Conservation (phyloP, 2,329 filamentous ascomycete species). For the Stromatinia cepivora region DNA sequence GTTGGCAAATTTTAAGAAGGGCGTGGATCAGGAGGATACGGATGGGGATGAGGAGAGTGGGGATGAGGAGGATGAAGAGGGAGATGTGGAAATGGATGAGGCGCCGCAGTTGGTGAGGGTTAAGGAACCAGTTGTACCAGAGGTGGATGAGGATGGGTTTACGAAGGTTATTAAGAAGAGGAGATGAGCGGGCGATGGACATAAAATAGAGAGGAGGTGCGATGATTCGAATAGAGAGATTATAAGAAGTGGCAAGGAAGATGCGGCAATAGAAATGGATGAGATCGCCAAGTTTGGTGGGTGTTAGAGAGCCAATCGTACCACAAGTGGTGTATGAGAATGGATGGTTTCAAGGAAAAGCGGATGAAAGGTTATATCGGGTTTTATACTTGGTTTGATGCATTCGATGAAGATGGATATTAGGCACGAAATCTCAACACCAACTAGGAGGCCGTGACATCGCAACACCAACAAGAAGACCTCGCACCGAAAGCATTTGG, state of each 20-base stretch:
- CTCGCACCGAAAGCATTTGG: too few species aligned
- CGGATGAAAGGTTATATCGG: too few species aligned
- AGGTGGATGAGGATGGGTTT: conserved; percentile 81
- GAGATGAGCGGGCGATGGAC: conserved; percentile 35
- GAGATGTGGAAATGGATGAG: conserved; percentile 68
- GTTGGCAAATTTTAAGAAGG: conserved; percentile 48
- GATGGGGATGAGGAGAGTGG: conserved; percentile 58
- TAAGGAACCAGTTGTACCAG: conserved; percentile 63
- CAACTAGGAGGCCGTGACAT: too few species aligned
- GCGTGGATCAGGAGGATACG: conserved; percentile 58
- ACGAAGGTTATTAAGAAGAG: conserved; percentile 72
- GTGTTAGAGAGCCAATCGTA: not conserved
- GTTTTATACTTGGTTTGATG: too few species aligned
- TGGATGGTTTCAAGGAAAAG: not conserved
- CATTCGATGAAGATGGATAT: not conserved
- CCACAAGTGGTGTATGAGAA: not conserved
- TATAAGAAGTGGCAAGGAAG: too few species aligned
- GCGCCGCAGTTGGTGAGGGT: conserved; percentile 62
- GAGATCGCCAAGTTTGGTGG: not conserved
- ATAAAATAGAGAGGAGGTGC: not conserved
- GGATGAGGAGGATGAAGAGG: conserved; percentile 54
- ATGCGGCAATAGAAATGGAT: too few species aligned
- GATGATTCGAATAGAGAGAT: not conserved
- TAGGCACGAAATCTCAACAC: not conserved
- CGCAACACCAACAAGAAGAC: not conserved